A percentile compares a stretch with the other conserved stretches of the same genome.
Evolutionary conservation across 2,329 filamentous ascomycete genomes (phyloP).

Genomic region (Ophiostoma montium): DNA sequence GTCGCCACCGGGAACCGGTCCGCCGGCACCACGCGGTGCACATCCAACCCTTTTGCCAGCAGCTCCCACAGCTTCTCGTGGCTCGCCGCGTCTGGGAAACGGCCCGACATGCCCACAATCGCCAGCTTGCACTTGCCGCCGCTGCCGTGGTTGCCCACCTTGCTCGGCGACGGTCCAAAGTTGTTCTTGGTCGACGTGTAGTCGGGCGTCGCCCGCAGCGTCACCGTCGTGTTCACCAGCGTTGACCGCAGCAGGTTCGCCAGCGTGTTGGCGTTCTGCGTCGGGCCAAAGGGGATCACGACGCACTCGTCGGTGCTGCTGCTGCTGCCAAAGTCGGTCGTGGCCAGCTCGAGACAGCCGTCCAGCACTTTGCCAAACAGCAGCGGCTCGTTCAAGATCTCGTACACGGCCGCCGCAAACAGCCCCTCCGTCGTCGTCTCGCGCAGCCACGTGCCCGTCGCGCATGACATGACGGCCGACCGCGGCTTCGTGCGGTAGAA

Average conservation of each 20-base stretch:
- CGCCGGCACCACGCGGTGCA: conserved; percentile 51
- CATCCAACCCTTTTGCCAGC: conserved; percentile 59
- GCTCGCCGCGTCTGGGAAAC: conserved; percentile 60
- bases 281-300: conserved; percentile 36
- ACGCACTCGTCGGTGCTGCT: conserved; percentile 28
- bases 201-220: conserved; percentile 24
- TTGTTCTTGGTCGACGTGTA: conserved; percentile 20
- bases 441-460: conserved; percentile 28
- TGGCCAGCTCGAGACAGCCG: conserved; percentile 30
- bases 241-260: conserved; percentile 27
- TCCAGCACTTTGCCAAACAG: conserved; percentile 34
- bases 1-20: conserved; percentile 62
- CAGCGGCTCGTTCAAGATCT: conserved; percentile 36
- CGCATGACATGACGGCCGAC: conserved; percentile 36
- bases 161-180: conserved; percentile 9
- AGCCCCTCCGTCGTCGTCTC: conserved; percentile 27
- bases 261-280: conserved; percentile 32
- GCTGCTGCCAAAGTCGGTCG: no score
- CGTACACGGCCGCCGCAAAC: conserved; percentile 28
- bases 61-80: conserved; percentile 63
- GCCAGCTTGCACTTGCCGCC: conserved; percentile 54
- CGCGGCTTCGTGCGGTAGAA: conserved; percentile 29
- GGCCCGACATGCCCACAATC: conserved; percentile 70
- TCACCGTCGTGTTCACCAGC: conserved; percentile 27
- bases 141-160: conserved; percentile 33